Evolutionary conservation across 116 monocot genomes (phyloP).

Genomic region (Cymodocea nodosa): DNA sequence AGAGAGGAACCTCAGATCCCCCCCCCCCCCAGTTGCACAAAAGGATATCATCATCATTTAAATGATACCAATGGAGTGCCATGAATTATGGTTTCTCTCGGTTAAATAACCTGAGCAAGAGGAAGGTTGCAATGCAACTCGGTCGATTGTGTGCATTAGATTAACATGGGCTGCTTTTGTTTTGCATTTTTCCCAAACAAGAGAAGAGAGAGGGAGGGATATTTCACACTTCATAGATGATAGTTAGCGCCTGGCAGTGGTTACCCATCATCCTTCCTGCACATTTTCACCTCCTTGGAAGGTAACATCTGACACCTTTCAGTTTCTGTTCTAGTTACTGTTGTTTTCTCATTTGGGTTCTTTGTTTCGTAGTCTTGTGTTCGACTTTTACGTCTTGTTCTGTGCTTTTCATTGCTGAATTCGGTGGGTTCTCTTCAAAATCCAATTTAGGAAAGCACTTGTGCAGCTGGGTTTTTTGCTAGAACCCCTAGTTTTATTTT

Average conservation of each 20-base stretch:
- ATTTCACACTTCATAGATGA: constrained; percentile 18
- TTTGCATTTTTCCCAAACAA: neutral
- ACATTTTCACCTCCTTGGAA: constrained; percentile 12
- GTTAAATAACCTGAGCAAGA: neutral
- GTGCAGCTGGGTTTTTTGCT: neutral
- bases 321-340: neutral
- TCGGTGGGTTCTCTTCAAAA: neutral
- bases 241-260: constrained; percentile 60
- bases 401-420: neutral
- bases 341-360: neutral
- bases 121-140: neutral
- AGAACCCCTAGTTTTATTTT: neutral
- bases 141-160: neutral
- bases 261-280: constrained; percentile 19
- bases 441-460: constrained; percentile 5
- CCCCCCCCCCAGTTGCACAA: constrained; percentile 17
- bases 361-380: neutral
- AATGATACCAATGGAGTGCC: constrained; percentile 10
- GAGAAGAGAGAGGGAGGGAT: neutral
- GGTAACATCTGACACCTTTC: neutral
- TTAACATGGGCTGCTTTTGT: neutral
- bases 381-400: neutral
- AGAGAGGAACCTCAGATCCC: constrained; percentile 32
- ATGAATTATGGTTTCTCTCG: constrained; percentile 4
- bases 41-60: constrained; percentile 5